These are phyloP conservation scores for Penicillium argentinense DNA, from an alignment of 495 filamentous ascomycete species.

Conservation along the genomic window DNA sequence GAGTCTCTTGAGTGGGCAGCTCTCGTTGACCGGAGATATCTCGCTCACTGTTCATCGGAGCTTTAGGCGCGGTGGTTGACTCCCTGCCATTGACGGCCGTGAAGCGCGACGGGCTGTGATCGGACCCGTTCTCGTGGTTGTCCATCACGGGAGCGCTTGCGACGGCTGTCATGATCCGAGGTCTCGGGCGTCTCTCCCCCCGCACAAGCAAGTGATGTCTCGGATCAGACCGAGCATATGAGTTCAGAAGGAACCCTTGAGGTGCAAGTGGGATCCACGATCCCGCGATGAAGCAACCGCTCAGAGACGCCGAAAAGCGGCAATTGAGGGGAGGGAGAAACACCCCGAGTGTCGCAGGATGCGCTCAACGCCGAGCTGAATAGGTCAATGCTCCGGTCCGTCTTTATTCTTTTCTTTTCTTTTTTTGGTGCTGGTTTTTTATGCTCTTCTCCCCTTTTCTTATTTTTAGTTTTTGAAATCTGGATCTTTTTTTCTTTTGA, in stretches of 20 bases:
- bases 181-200: neutral
- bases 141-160: slow-evolving; percentile 40
- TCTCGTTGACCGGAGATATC: neutral
- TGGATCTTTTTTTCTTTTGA: neutral
- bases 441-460: neutral
- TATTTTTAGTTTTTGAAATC: neutral
- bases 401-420: neutral
- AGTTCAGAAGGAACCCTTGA: too few relatives aligned
- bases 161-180: slow-evolving; percentile 46
- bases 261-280: too few relatives aligned
- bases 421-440: neutral
- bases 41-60: slow-evolving; percentile 9
- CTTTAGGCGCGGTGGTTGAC: neutral
- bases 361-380: slow-evolving; percentile 15
- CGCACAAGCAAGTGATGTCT: neutral
- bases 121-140: slow-evolving; percentile 40
- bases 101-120: slow-evolving; percentile 51
- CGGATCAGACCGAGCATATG: neutral
- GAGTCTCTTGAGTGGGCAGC: neutral
- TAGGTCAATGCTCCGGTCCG: neutral
- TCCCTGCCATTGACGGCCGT: slow-evolving; percentile 55
- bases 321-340: neutral
- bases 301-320: slow-evolving; percentile 2
- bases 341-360: neutral
- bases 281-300: neutral